Evolutionary conservation across 225 moss, liverwort and hornwort species (phyloP), one percentile per base, ranked within the genome.

Genomic region (Marchantia paleacea): DNA sequence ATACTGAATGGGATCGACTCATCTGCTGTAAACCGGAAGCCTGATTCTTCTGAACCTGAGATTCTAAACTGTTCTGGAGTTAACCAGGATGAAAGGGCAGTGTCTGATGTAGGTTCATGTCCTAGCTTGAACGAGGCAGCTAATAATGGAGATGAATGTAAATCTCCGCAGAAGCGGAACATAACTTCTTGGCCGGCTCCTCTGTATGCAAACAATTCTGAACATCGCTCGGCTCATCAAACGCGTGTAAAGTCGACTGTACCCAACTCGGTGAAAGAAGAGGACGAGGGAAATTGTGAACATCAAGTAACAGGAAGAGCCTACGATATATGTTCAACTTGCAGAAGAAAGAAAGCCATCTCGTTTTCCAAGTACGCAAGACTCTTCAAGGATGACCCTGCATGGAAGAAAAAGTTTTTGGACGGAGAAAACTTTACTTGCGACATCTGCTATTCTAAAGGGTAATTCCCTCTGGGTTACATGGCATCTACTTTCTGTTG

Each of bases 331-430:
- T 75, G 75, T 16, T 29, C 20, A n/a, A 14, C 15, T 25, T 66
- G 65, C 50, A 73, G 24, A 75, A 87, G 82, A 52, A 85, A 72
- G 29, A 82, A 85, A 76, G 81, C 79, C 54, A 79, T 87, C 50
- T 79, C 87, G 28, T 57, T 77, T 15, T 70, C 76, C 50, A 87
- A 84, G 53, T 87, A 87, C 26, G 70, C 84, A 31, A 71, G 81
- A 20, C 84, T 87, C 25, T 87, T 87, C 69, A 84, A 87, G 64
- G 87, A 76, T 29, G 87, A 87, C 66, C 84, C 67, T 66, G 72
- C 81, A 15, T 87, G 87, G 87, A 87, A 81, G 81, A 79, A 81
- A 72, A 87, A 87, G 66, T 87, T 87, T 60, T 76, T 84, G 19
- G 84, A 87, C 39, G 87, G 84, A 68, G 75, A 81, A 24, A 87